Conservation (phyloP, 2,329 filamentous ascomycete genomes). For the Zopfia rhizophila region DNA sequence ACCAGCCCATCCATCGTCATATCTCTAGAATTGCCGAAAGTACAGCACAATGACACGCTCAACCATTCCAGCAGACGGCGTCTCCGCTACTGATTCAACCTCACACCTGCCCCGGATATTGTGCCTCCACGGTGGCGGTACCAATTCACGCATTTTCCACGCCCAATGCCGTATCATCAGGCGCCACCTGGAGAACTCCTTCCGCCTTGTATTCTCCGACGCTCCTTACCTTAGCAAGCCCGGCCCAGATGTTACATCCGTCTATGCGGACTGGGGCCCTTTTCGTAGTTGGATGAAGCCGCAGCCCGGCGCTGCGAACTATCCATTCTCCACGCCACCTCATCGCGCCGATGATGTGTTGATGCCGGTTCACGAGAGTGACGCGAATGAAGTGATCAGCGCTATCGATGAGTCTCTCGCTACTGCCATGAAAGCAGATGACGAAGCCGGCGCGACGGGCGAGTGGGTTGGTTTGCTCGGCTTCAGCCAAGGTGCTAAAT, state of each 20-base stretch:
- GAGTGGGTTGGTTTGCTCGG: conserved; percentile 56
- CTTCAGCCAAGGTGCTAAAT: conserved; percentile 56
- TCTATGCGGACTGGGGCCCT: conserved; percentile 71
- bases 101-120: conserved; percentile 74
- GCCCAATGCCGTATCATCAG: conserved; percentile 68
- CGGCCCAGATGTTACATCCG: conserved; percentile 68
- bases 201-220: conserved; percentile 75
- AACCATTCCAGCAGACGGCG: no score
- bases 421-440: conserved; percentile 50
- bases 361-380: no score
- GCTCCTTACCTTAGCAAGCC: conserved; percentile 69
- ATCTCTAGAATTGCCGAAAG: no score
- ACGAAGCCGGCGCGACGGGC: conserved; percentile 41
- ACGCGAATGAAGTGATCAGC: no score
- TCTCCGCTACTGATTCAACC: no score
- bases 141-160: conserved; percentile 72
- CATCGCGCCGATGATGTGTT: conserved; percentile 47
- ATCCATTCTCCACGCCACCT: conserved; percentile 57
- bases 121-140: conserved; percentile 78
- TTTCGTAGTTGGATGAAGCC: conserved; percentile 70
- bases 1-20: no score
- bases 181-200: conserved; percentile 59
- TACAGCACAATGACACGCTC: no score
- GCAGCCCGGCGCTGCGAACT: conserved; percentile 66
- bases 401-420: conserved; percentile 29